Evolutionary conservation across 345 rosid species (phyloP), one percentile per base, ranked within the genome.

Genomic region (Trapa incisa): DNA sequence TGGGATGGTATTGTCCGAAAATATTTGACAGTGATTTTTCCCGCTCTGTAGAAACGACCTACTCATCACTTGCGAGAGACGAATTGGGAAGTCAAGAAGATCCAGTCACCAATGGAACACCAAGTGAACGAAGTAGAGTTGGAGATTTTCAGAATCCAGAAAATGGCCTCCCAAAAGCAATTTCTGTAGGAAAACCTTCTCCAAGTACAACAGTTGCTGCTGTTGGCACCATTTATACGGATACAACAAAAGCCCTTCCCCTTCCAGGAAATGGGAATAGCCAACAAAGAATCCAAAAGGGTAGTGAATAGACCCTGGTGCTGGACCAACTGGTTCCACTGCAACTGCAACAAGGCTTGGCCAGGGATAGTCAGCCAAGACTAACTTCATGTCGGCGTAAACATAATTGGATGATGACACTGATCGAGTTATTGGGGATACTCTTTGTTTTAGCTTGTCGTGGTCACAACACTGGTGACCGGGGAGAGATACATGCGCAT

Each of bases 1-100:
- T 29, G 48, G 48, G 15, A 29, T 32, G 32, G 36, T 56, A 12
- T 6, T 57, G 61, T 57, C 32, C 11, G 61, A 58, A 35, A 8
- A 10, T 1, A 29, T 32, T 35, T 58, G 63, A 58, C 63, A 33
- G 63, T 35, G 13, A 32, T 32, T 5, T 29, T 6, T 42, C 37
- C 16, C 10, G 1, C 54, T 53, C 33, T 52, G 43, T 89, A 91
- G 98, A 95, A 81, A 82, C 85, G 22, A 80, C 84, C 65, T 89
- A 82, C 79, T 89, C 84, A 60, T 79, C 88, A 17, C 71, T 83
- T 39, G 90, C 88, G 37, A 85, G 96, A 81, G 73, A 77, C 52
- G 93, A 89, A 65, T 35, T 71, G 71, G 88, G 85, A 54, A 71
- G 67, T 79, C 81, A 70, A 42, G 80, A 71, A 76, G 87, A 77